phyloP scores from a whole-genome alignment of 108 stramenopile species.

The Discostella stelligeroides region DNA sequence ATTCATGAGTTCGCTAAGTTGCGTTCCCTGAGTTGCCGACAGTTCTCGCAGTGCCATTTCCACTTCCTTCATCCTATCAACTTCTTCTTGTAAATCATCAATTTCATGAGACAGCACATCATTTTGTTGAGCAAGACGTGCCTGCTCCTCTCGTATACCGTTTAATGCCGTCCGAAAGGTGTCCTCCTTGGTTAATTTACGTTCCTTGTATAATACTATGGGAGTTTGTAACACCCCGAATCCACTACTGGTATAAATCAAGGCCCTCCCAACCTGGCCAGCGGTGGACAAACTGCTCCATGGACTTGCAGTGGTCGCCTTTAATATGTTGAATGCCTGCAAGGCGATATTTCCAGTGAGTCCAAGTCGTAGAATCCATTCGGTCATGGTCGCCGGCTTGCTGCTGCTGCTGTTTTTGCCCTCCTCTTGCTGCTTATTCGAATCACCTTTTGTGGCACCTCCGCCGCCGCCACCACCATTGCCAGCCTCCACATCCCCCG shows the following conservation, averaged over 20 bases:
- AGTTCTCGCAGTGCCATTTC: constrained; percentile 34
- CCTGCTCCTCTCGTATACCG: constrained; percentile 42
- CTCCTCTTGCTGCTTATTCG: too few species aligned
- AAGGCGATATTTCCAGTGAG: constrained; percentile 21
- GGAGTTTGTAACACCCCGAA: constrained; percentile 30
- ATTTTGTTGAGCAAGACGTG: constrained; percentile 31
- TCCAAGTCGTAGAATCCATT: constrained; percentile 26
- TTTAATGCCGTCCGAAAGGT: constrained; percentile 43
- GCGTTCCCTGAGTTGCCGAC: constrained; percentile 39
- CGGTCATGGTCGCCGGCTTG: constrained; percentile 16
- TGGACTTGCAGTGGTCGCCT: too few species aligned
- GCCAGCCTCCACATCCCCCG: too few species aligned
- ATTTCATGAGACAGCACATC: constrained; percentile 39
- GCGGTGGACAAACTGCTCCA: not conserved
- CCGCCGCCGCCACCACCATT: too few species aligned
- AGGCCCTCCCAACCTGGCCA: not conserved
- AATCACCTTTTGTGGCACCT: too few species aligned
- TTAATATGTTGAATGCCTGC: constrained; percentile 18
- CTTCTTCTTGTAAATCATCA: constrained; percentile 46
- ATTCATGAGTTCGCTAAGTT: constrained; percentile 35
- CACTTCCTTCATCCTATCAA: constrained; percentile 43
- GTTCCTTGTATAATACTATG: constrained; percentile 31
- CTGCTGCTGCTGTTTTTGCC: too few species aligned
- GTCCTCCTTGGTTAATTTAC: constrained; percentile 43
- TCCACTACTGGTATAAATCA: constrained; percentile 29